A percentile compares a stretch with the other conserved stretches of the same genome.
phyloP scores from a whole-genome alignment of 176 grass and related monocot species.

The Cenchrus purpureus region DNA sequence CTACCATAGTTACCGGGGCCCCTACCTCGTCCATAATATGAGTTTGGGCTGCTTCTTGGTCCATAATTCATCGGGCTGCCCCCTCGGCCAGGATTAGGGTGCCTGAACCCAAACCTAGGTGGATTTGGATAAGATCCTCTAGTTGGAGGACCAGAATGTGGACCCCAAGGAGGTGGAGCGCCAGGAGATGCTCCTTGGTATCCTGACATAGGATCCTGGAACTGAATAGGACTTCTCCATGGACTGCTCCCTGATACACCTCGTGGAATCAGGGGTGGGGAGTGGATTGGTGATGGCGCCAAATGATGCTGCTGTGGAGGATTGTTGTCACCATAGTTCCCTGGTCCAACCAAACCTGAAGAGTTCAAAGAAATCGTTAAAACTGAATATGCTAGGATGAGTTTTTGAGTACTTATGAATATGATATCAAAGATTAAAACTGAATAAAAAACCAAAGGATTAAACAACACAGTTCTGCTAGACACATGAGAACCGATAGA shows the following conservation, averaged over 20 bases:
- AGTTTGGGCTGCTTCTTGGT: constrained; percentile 36
- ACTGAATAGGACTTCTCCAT: constrained; percentile 45
- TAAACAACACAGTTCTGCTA: neutral
- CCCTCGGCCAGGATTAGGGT: constrained; percentile 20
- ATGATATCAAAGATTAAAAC: constrained; percentile 1
- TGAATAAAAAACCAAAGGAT: neutral
- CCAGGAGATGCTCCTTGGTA: constrained; percentile 38
- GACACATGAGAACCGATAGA: neutral
- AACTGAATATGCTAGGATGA: neutral
- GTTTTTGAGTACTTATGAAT: neutral
- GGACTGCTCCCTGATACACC: constrained; percentile 32
- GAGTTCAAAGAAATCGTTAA: neutral
- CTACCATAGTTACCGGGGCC: constrained; percentile 27
- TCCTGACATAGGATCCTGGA: constrained; percentile 51
- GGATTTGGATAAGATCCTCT: constrained; percentile 36
- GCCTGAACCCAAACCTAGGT: constrained; percentile 31
- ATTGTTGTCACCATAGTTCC: constrained; percentile 42
- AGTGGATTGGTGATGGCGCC: constrained; percentile 14
- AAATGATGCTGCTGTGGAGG: constrained; percentile 44
- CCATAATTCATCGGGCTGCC: constrained; percentile 32
- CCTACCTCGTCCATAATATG: constrained; percentile 45
- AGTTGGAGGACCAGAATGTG: constrained; percentile 35
- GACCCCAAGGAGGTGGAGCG: constrained; percentile 40
- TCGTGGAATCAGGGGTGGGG: neutral
- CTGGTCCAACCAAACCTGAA: constrained; percentile 30